These are phyloP conservation scores for Amanita pseudoporphyria DNA, from an alignment of 768 basidiomycete species.

Conservation along the genomic window DNA sequence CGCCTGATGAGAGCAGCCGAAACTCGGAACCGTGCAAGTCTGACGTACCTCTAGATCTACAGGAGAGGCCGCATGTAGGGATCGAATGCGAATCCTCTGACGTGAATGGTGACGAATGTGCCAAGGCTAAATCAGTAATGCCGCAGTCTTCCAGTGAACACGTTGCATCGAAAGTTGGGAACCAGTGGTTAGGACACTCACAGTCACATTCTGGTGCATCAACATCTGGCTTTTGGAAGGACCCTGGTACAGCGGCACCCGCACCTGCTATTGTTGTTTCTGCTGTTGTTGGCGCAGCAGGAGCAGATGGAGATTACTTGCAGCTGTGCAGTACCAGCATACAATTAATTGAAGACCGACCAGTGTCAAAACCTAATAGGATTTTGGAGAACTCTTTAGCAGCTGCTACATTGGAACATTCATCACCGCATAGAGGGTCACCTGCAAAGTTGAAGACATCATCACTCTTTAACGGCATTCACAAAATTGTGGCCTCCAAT, in stretches of 20 bases:
- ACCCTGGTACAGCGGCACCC: slow-evolving; percentile 40
- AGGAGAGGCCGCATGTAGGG: slow-evolving; percentile 23
- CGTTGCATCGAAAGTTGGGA: not conserved
- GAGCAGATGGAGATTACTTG: slow-evolving; percentile 30
- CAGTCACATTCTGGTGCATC: slow-evolving; percentile 30
- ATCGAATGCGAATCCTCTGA: slow-evolving; percentile 27
- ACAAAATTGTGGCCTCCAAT: slow-evolving; percentile 16
- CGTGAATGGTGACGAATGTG: slow-evolving; percentile 19
- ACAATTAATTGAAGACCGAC: not conserved
- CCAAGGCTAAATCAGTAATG: not conserved
- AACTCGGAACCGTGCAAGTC: not conserved
- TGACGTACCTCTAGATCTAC: slow-evolving; percentile 6
- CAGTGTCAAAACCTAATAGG: not conserved
- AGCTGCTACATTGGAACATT: slow-evolving; percentile 27
- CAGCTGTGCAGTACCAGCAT: slow-evolving; percentile 19
- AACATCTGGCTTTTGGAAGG: slow-evolving; percentile 36
- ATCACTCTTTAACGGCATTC: slow-evolving; percentile 17
- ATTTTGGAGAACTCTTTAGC: slow-evolving; percentile 31
- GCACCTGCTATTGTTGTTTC: slow-evolving; percentile 47
- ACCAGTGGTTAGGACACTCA: slow-evolving; percentile 17
- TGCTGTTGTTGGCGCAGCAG: slow-evolving; percentile 35
- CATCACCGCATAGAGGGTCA: slow-evolving; percentile 32
- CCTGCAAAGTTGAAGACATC: slow-evolving; percentile 15
- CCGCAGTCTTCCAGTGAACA: not conserved
- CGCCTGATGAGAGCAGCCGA: not conserved